These are phyloP conservation scores for Aspergillus tamarii DNA, from an alignment of 2,329 filamentous ascomycete genomes.

Conservation along the genomic window DNA sequence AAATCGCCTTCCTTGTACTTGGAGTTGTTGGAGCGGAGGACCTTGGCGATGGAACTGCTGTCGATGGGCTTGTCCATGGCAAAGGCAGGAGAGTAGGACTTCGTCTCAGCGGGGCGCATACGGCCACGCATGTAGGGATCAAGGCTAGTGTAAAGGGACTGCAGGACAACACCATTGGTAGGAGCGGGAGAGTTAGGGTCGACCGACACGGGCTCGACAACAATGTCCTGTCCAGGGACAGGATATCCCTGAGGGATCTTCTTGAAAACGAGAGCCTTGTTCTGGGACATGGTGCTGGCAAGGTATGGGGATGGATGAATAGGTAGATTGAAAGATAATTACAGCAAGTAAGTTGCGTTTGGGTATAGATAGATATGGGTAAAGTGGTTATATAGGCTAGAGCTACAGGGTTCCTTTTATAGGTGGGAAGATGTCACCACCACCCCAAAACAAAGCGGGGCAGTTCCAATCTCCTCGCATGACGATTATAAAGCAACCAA, in stretches of 20 bases:
- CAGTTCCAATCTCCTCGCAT: slow-evolving; percentile 13
- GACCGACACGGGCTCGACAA: slow-evolving; percentile 67
- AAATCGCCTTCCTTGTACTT: slow-evolving; percentile 71
- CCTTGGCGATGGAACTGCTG: slow-evolving; percentile 67
- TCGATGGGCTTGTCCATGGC: slow-evolving; percentile 64
- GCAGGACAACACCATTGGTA: slow-evolving; percentile 67
- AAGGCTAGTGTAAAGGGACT: slow-evolving; percentile 74
- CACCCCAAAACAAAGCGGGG: slow-evolving; percentile 20
- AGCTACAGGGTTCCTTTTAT: not conserved
- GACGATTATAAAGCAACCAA: slow-evolving; percentile 27
- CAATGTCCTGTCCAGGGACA: slow-evolving; percentile 70
- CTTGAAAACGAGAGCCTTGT: slow-evolving; percentile 78
- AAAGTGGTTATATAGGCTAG: not conserved
- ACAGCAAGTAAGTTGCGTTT: not conserved
- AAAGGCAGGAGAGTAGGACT: slow-evolving; percentile 71
- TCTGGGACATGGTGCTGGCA: slow-evolving; percentile 48
- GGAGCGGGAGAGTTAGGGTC: slow-evolving; percentile 62
- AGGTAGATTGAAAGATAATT: not conserved
- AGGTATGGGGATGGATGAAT: not conserved
- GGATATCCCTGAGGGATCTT: slow-evolving; percentile 68
- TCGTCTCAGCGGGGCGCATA: slow-evolving; percentile 67
- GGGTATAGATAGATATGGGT: not conserved
- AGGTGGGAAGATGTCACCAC: not conserved
- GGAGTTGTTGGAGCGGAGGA: slow-evolving; percentile 69
- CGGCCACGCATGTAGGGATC: slow-evolving; percentile 84